phyloP scores from a whole-genome alignment of 352 stramenopile genomes.

The Phytopythium kandeliae region DNA sequence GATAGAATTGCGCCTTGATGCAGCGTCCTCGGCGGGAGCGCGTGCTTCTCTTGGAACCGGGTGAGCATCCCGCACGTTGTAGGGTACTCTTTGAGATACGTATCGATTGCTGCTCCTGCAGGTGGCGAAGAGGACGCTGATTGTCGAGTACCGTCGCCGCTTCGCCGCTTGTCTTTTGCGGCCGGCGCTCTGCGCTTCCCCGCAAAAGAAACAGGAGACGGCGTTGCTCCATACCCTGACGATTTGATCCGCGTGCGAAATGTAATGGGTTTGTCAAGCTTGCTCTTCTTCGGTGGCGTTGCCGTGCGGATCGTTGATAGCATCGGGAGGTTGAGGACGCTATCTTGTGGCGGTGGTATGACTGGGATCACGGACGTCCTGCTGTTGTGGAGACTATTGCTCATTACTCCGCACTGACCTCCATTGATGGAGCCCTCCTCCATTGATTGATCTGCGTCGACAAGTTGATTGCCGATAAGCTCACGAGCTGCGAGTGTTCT shows the following conservation, averaged over 20 bases:
- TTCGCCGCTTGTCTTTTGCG: constrained; percentile 1
- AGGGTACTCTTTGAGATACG: constrained; percentile 72
- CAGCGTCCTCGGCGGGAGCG: constrained; percentile 40
- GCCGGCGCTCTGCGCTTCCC: background rate
- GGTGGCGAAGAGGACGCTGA: constrained; percentile 4
- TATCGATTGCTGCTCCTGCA: constrained; percentile 14
- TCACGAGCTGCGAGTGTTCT: background rate
- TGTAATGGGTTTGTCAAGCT: constrained; percentile 67
- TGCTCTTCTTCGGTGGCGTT: constrained; percentile 23
- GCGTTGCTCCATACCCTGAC: constrained; percentile 62
- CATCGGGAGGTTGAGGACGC: constrained; percentile 47
- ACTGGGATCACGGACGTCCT: constrained; percentile 46
- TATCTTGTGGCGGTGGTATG: constrained; percentile 35
- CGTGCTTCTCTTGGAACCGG: constrained; percentile 51
- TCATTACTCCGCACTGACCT: background rate
- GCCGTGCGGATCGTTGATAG: constrained; percentile 18
- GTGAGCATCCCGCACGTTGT: constrained; percentile 47
- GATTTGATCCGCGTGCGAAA: constrained; percentile 79
- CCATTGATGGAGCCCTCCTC: background rate
- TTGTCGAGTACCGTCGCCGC: background rate
- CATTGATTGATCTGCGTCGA: constrained; percentile 1
- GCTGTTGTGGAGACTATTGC: constrained; percentile 1
- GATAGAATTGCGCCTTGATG: constrained; percentile 67
- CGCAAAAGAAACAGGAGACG: background rate
- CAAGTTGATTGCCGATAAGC: constrained; percentile 13